phyloP scores from a whole-genome alignment of 2,329 filamentous ascomycete species.

The Torrubiella hemipterigena region DNA sequence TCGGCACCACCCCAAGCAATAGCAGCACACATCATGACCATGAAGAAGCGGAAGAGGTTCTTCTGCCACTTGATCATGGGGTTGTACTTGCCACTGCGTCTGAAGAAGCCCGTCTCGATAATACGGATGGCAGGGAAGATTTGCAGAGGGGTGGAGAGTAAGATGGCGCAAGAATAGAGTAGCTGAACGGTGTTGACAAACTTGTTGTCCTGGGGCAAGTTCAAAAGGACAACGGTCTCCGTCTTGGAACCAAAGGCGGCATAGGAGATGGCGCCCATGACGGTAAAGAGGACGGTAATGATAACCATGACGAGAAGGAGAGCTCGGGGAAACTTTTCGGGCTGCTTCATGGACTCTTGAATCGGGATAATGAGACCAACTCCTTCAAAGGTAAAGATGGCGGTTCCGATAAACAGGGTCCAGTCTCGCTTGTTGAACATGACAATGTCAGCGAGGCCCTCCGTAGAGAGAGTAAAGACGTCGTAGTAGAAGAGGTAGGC shows the following conservation, averaged over 20 bases:
- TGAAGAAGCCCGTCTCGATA: constrained; percentile 88
- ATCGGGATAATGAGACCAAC: constrained; percentile 97
- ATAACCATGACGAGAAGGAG: constrained; percentile 87
- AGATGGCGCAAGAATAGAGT: constrained; percentile 93
- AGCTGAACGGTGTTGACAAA: constrained; percentile 94
- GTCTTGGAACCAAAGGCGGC: constrained; percentile 92
- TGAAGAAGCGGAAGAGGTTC: constrained; percentile 89
- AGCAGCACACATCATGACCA: constrained; percentile 73
- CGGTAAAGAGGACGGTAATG: constrained; percentile 82
- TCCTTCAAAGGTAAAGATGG: constrained; percentile 97
- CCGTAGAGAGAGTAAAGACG: constrained; percentile 63
- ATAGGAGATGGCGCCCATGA: constrained; percentile 87
- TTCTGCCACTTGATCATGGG: constrained; percentile 99
- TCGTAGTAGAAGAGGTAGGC: constrained; percentile 96
- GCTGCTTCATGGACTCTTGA: constrained; percentile 91
- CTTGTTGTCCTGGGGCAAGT: constrained; percentile 89
- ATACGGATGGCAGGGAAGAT: constrained; percentile 98
- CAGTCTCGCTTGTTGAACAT: constrained; percentile 85
- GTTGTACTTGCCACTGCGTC: constrained; percentile 91
- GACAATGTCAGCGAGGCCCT: constrained; percentile 75
- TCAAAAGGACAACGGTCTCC: constrained; percentile 91
- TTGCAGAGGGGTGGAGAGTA: constrained; percentile 88
- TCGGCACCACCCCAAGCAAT: constrained; percentile 90
- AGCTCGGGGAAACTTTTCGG: constrained; percentile 80
- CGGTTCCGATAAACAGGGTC: constrained; percentile 97